Evolutionary conservation across 2,329 filamentous ascomycete genomes (phyloP), one percentile per base, ranked within the genome.

Genomic region (Clonostachys rhizophaga): DNA sequence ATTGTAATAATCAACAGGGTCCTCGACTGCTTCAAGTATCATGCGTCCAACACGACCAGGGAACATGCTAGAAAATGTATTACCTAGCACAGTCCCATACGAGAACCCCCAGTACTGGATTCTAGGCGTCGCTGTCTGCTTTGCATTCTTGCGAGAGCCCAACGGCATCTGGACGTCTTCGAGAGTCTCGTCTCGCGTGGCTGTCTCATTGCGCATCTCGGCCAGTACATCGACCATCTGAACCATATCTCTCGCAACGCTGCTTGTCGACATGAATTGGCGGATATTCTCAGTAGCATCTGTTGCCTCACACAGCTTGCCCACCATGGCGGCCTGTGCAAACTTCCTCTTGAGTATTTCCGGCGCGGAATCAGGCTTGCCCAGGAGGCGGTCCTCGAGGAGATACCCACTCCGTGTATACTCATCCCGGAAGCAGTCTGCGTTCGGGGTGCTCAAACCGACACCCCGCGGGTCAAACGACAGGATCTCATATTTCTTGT

Each of bases 51-150:
- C 54, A 4, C 65, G 57, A 1, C 54, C 62, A 0, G 65, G 63
- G 34, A 62, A 68, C 58, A 68, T 57, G 33, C 64, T 60, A 3
- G 64, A 61, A 50, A 67, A 64, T 33, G 61, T 61, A 40, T 65
- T 65, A 2, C 65, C 65, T 0, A 68, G 55, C 0, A 63, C 16
- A 3, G 62, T 65, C 14, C 65, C 63, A 16, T 79, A 79, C 6
- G 72, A 76, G 45, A 78, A 69, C 0, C 76, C 74, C 61, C 72
- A 69, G 52, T 76, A 79, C 53, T 71, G 70, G 33, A 78, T 52
- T 12, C 58, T 51, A 5, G 57, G 48, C 4, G 51, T 44, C 2
- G 39, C 54, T 52, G 12, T 20, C 14, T 30, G 43, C 44, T 35
- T 35, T 43, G 13, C 47, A 40, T 39, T 49, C 48, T 11, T 17